These are phyloP conservation scores for Eragrostis tef DNA, from an alignment of 202 grass and related monocot genomes.

Conservation along the genomic window DNA sequence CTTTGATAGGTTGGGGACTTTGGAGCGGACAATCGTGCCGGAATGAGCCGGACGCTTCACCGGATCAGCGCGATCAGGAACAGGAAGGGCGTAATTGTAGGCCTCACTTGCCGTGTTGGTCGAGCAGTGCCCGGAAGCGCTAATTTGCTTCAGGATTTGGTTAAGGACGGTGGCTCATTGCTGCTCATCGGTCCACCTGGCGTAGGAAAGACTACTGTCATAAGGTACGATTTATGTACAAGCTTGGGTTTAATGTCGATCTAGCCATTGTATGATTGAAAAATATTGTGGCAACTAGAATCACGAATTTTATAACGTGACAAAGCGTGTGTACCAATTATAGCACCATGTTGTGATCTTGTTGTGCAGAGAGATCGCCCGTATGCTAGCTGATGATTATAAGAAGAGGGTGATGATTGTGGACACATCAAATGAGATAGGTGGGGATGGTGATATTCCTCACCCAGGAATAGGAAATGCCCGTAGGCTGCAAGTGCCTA, in stretches of 20 bases:
- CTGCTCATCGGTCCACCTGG: slow-evolving; percentile 89
- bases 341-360: not conserved
- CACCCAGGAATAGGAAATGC: slow-evolving; percentile 79
- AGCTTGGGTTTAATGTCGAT: not conserved
- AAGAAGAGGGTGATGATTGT: slow-evolving; percentile 88
- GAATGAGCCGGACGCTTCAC: slow-evolving; percentile 81
- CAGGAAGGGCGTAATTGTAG: slow-evolving; percentile 70
- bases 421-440: slow-evolving; percentile 96
- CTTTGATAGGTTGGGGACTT: slow-evolving; percentile 77
- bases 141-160: slow-evolving; percentile 80
- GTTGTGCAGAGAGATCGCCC: slow-evolving; percentile 79
- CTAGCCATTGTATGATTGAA: not conserved
- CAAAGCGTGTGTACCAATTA: not conserved
- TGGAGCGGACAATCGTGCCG: slow-evolving; percentile 74
- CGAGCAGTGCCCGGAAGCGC: slow-evolving; percentile 73
- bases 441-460: slow-evolving; percentile 92
- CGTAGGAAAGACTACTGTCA: slow-evolving; percentile 85
- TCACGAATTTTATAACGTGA: not conserved
- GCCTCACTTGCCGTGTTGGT: slow-evolving; percentile 83
- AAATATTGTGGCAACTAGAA: not conserved
- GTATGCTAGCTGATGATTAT: slow-evolving; percentile 83
- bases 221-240: slow-evolving; percentile 55
- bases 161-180: slow-evolving; percentile 77
- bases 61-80: slow-evolving; percentile 77
- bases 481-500: slow-evolving; percentile 87